Conservation (phyloP, 2,329 filamentous ascomycete species). For the Coleophoma crateriformis region DNA sequence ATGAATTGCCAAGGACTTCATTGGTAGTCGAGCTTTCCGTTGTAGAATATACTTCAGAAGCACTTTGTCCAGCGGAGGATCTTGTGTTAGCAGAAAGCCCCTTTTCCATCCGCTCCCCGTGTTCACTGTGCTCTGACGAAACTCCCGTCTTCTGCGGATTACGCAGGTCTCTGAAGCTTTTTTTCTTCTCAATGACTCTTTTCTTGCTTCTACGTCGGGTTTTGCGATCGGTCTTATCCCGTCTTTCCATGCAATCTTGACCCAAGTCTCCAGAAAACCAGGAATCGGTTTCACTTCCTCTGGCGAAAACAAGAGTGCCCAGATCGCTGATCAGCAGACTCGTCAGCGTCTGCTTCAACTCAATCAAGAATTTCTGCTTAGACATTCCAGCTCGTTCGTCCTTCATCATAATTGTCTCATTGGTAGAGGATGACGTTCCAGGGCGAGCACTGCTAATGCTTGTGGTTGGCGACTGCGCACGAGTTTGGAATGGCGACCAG, state of each 20-base stretch:
- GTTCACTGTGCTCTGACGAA: constrained; percentile 15
- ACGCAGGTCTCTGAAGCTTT: constrained; percentile 62
- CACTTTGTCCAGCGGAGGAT: constrained; percentile 14
- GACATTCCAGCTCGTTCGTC: constrained; percentile 54
- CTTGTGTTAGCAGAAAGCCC: constrained; percentile 12
- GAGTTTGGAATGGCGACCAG: constrained; percentile 79
- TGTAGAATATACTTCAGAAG: constrained; percentile 16
- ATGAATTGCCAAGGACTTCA: constrained; percentile 9
- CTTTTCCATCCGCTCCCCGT: constrained; percentile 13
- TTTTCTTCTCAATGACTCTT: constrained; percentile 56
- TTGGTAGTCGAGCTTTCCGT: constrained; percentile 22
- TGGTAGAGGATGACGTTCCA: constrained; percentile 61
- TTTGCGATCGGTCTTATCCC: constrained; percentile 47
- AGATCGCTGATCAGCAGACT: constrained; percentile 86
- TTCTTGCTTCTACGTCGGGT: constrained; percentile 39
- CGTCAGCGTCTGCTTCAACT: constrained; percentile 73
- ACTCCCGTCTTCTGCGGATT: constrained; percentile 36
- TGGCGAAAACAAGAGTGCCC: constrained; percentile 74
- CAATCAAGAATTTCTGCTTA: constrained; percentile 72
- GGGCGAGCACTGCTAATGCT: constrained; percentile 58
- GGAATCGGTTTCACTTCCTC: constrained; percentile 81
- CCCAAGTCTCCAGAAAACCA: constrained; percentile 67
- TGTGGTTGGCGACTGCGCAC: constrained; percentile 56
- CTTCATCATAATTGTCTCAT: constrained; percentile 57
- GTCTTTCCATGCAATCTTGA: constrained; percentile 57